phyloP scores from a whole-genome alignment of 306 rosid species.

The Lathyrus sativus region DNA sequence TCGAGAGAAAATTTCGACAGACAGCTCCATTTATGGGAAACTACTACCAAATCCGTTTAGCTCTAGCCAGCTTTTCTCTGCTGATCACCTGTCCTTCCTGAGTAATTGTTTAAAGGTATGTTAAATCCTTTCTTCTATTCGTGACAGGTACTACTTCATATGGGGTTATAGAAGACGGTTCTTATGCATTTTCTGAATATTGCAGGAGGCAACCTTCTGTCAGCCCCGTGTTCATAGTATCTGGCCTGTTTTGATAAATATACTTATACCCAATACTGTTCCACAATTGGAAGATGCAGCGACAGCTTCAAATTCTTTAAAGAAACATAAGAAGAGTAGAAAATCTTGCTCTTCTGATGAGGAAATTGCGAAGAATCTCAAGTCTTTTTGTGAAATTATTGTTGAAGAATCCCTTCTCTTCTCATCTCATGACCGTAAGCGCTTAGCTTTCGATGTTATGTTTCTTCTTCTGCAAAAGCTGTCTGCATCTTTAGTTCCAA shows the following conservation, averaged over 20 bases:
- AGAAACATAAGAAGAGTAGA: constrained; percentile 80
- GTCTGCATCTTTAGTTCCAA: constrained; percentile 73
- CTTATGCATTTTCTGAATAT: constrained; percentile 35
- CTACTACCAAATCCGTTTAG: constrained; percentile 75
- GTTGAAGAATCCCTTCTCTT: constrained; percentile 86
- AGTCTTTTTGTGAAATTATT: constrained; percentile 70
- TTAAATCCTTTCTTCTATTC: constrained; percentile 5
- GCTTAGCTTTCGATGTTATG: constrained; percentile 77
- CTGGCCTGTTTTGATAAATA: constrained; percentile 79
- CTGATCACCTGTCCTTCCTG: constrained; percentile 65
- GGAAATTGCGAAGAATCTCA: constrained; percentile 65
- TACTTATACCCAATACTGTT: constrained; percentile 67
- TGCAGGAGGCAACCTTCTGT: constrained; percentile 94
- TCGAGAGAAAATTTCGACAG: constrained; percentile 53
- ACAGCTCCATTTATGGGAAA: constrained; percentile 54
- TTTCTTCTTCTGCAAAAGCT: constrained; percentile 72
- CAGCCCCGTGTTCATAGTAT: constrained; percentile 90
- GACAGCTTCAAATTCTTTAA: constrained; percentile 70
- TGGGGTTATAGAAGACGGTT: constrained; percentile 9
- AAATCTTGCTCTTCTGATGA: constrained; percentile 83
- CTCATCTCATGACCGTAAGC: constrained; percentile 98
- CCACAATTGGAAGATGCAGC: constrained; percentile 65
- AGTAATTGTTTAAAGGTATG: constrained; percentile 83
- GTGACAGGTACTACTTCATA: constrained; percentile 14
- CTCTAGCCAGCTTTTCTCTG: constrained; percentile 63